These are phyloP conservation scores for Hypoxylon trugodes DNA, from an alignment of 495 filamentous ascomycete genomes.

Conservation along the genomic window DNA sequence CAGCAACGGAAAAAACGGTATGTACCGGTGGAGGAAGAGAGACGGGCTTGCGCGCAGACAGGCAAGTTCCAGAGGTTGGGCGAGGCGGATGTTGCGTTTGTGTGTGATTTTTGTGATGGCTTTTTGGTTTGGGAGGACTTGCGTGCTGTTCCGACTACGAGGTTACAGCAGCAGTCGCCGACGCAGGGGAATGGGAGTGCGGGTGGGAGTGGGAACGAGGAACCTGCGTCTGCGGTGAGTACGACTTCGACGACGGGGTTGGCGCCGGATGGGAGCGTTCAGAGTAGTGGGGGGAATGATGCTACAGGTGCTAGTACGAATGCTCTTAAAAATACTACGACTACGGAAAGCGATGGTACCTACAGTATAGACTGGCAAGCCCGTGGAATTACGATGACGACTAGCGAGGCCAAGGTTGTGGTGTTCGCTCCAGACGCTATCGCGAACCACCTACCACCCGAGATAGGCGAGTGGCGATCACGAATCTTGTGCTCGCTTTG, in stretches of 20 bases:
- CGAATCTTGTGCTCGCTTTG: slow-evolving; percentile 56
- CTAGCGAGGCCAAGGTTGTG: slow-evolving; percentile 50
- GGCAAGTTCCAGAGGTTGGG: slow-evolving; percentile 54
- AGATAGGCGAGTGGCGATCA: slow-evolving; percentile 51
- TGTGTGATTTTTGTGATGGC: slow-evolving; percentile 61
- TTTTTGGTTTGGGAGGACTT: slow-evolving; percentile 58
- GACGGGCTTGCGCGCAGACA: slow-evolving; percentile 51
- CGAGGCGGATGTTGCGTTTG: slow-evolving; percentile 55
- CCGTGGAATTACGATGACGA: slow-evolving; percentile 28
- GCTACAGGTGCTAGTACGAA: no score
- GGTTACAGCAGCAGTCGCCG: slow-evolving; percentile 17
- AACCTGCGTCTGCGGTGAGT: slow-evolving; percentile 9
- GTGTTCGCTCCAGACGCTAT: slow-evolving; percentile 59
- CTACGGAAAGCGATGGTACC: neutral
- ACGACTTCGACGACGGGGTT: slow-evolving; percentile 19
- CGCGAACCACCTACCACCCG: slow-evolving; percentile 57
- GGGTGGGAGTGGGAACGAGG: neutral
- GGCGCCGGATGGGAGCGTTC: neutral
- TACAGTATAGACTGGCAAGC: slow-evolving; percentile 33
- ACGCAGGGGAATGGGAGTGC: neutral
- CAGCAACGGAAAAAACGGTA: slow-evolving; percentile 1
- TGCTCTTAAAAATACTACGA: no score
- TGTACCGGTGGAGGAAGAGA: slow-evolving; percentile 42
- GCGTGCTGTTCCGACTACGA: slow-evolving; percentile 48
- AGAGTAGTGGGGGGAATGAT: no score